A percentile compares a stretch with the other conserved stretches of the same genome.
These are phyloP conservation scores for Gossypium stocksii DNA, from an alignment of 345 rosid genomes.

Conservation along the genomic window DNA sequence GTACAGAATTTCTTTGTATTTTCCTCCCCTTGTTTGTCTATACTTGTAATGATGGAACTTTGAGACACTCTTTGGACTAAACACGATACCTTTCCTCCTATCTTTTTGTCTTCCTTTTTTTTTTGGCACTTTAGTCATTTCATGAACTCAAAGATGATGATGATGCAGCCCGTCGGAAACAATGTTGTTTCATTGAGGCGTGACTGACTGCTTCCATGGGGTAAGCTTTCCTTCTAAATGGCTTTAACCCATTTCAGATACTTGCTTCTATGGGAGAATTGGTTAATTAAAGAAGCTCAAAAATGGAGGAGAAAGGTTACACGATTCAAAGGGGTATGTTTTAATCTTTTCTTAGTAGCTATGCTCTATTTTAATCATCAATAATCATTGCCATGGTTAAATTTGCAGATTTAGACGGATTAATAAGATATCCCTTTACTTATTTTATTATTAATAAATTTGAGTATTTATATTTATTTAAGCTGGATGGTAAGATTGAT, in stretches of 20 bases:
- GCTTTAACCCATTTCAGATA: neutral
- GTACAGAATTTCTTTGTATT: conserved; percentile 49
- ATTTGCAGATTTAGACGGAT: no score
- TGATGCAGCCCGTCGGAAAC: conserved; percentile 6
- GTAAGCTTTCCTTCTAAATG: neutral
- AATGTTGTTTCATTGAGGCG: neutral
- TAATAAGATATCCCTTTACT: no score
- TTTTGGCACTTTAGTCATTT: conserved; percentile 2
- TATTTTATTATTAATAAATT: no score
- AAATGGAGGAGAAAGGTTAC: neutral
- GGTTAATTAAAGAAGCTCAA: no score
- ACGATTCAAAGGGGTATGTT: neutral
- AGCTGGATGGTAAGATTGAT: no score
- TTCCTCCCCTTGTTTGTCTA: conserved; percentile 49
- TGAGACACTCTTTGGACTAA: conserved; percentile 38
- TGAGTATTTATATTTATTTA: no score
- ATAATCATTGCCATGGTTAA: neutral
- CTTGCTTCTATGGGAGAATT: neutral
- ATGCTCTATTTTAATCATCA: neutral
- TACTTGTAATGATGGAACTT: conserved; percentile 66
- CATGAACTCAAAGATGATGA: neutral
- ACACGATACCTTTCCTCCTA: conserved; percentile 30
- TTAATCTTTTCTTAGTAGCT: neutral
- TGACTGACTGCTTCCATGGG: conserved; percentile 19
- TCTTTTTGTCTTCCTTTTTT: conserved; percentile 23